Evolutionary conservation across 768 basidiomycete genomes (phyloP), one percentile per base, ranked within the genome.

Genomic region (Tylopilus balloui): DNA sequence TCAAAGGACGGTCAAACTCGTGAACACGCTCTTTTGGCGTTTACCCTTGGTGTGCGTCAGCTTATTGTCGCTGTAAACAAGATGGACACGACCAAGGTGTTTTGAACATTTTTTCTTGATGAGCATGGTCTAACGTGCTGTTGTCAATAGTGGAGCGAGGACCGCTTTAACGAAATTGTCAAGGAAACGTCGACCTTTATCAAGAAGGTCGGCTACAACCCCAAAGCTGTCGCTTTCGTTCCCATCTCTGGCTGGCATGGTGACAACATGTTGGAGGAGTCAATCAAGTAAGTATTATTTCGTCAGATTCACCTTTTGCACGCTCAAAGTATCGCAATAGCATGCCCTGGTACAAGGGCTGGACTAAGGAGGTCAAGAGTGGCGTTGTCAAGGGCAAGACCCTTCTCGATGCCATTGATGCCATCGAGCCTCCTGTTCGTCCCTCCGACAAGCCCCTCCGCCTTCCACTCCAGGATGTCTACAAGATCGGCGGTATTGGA

Each of bases 401-500:
- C 67, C 88, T 99, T 57, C 92, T 99, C 63, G 96, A 99, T 71
- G 94, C 96, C 70, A 98, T 99, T 64, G 96, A 99, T 66, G 93
- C 94, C 72, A 99, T 99, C 67, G 96, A 99, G 68, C 93, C 96
- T 67, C 96, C 96, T 56, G 72, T 77, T 60, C 92, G 96, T 73
- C 96, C 96, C 56, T 86, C 88, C 70, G 96, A 99, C 80, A 98
- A 97, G 82, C 95, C 96, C 63, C 96, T 99, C 78, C 94, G 96
- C 76, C 94, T 99, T 61, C 93, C 95, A 65, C 92, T 96, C 72
- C 95, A 99, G 84, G 96, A 99, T 83, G 96, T 99, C 69, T 98
- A 99, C 92, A 99, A 99, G 83, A 99, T 99, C 66, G 96, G 96
- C 77, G 96, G 96, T 92, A 99, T 99, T 61, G 96, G 96, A 61